Percentiles rank a stretch among this genome's conserved stretches.
phyloP scores from a whole-genome alignment of 176 grass and related monocot genomes.

The Tillandsia fasciculata region DNA sequence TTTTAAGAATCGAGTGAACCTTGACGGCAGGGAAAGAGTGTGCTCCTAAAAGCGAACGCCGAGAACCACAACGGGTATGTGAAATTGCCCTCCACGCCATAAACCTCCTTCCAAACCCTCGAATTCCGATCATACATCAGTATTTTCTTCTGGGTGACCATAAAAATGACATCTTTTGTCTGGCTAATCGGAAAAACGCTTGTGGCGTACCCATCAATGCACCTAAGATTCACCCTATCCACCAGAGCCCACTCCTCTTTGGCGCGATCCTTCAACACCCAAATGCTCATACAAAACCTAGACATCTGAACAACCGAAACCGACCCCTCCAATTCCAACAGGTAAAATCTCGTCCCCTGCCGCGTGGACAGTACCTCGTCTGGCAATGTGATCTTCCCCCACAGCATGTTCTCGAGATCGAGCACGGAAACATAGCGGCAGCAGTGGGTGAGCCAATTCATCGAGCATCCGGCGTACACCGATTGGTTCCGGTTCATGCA shows the following conservation, averaged over 20 bases:
- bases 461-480: conserved; percentile 22
- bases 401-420: conserved; percentile 23
- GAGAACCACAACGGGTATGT: conserved; percentile 50
- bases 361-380: conserved; percentile 21
- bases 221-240: conserved; percentile 28
- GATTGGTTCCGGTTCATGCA: conserved; percentile 41
- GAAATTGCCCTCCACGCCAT: conserved; percentile 15
- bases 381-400: conserved; percentile 35
- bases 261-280: conserved; percentile 21
- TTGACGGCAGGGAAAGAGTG: conserved; percentile 34
- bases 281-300: conserved; percentile 30
- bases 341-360: conserved; percentile 25
- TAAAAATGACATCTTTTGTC: conserved; percentile 27
- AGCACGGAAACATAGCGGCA: conserved; percentile 26
- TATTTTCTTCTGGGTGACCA: conserved; percentile 37
- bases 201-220: conserved; percentile 29
- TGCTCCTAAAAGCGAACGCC: conserved; percentile 30
- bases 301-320: conserved; percentile 39
- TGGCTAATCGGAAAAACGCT: conserved; percentile 34
- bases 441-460: conserved; percentile 41
- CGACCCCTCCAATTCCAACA: conserved; percentile 34
- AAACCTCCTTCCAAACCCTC: conserved; percentile 38
- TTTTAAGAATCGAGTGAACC: neutral
- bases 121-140: conserved; percentile 28
- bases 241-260: conserved; percentile 32